Evolutionary conservation across 2,329 filamentous ascomycete species (phyloP), one percentile per base, ranked within the genome.

Genomic region (Fulvia fulva): DNA sequence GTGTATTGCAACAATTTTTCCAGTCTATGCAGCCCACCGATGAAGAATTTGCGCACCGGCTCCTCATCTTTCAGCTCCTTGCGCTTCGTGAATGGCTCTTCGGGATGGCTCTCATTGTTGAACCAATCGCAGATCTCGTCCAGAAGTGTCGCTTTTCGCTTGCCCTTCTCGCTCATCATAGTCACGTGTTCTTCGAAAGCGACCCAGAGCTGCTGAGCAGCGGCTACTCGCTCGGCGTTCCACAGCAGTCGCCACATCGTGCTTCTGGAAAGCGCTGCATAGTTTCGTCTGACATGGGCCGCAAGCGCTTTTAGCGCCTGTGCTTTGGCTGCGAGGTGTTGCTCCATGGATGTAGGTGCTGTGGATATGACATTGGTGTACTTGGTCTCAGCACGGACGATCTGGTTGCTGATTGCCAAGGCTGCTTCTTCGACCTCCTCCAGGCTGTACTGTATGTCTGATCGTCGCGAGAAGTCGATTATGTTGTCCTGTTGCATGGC

Each of bases 191-290:
- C 77, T 69, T 96, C 89, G 68, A 96, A 91, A 54, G 84, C 80
- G 61, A 86, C 86, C 91, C 93, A 97, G 37, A 97, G 80, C 47
- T 85, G 81, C 60, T 83, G 82, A 19, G 91, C 90, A 34, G 91
- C 89, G 45, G 88, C 85, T 76, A 97, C 83, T 74, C 92, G 96
- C 73, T 99, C 94, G 0, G 93, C 93, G 68, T 93, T 87, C 80
- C 87, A 89, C n/a, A 99, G 78, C 30, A 99, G 76, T 62, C 83
- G 81, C 91, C 92, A 97, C 65, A 86, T 86, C 1, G 87, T 87
- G 23, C 77, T 77, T 43, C 85, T 83, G 63, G 88, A 84, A 5
- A 97, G 73, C 2, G 84, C 78, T 30, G 78, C 76, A 59, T 86
- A 86, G 30, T 87, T 85, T 5, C 81, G 81, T 62, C 83, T 81